Conservation (phyloP, 2,329 filamentous ascomycete species). For the Microdochium nivale region DNA sequence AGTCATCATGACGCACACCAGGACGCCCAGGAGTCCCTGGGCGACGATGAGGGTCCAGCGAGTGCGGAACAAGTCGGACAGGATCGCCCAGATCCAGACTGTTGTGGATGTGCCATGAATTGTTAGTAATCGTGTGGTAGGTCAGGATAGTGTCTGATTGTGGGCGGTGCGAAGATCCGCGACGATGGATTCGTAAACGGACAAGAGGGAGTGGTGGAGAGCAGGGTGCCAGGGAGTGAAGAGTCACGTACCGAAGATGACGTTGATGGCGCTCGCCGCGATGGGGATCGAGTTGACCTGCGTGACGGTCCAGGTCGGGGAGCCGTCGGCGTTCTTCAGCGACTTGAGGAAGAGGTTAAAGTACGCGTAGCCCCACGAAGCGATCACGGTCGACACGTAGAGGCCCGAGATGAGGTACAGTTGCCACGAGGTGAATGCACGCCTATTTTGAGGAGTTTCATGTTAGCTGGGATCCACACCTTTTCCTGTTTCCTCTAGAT, state of each 20-base stretch:
- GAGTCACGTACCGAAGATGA: conserved; percentile 25
- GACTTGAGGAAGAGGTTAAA: conserved; percentile 33
- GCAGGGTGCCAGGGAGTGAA: background rate
- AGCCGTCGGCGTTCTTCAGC: conserved; percentile 29
- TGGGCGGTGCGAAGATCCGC: too few relatives aligned
- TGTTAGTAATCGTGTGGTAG: too few relatives aligned
- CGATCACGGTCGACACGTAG: conserved; percentile 35
- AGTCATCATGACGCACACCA: conserved; percentile 41
- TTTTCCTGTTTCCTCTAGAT: background rate
- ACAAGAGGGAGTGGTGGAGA: background rate
- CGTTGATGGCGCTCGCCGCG: conserved; percentile 36
- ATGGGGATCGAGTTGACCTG: conserved; percentile 41
- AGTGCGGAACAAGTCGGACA: conserved; percentile 39
- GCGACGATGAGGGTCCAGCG: conserved; percentile 40
- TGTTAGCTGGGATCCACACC: background rate
- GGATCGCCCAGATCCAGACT: conserved; percentile 45
- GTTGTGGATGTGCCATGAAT: background rate
- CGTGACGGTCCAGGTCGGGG: conserved; percentile 28
- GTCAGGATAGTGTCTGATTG: too few relatives aligned
- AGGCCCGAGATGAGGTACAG: conserved; percentile 35
- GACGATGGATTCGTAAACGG: too few relatives aligned
- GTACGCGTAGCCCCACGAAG: conserved; percentile 36
- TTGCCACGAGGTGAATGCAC: conserved; percentile 33
- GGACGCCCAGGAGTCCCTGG: conserved; percentile 36
- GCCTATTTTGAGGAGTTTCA: conserved; percentile 8